Evolutionary conservation across 768 basidiomycete species (phyloP).

Genomic region (Termitomyces sp.): DNA sequence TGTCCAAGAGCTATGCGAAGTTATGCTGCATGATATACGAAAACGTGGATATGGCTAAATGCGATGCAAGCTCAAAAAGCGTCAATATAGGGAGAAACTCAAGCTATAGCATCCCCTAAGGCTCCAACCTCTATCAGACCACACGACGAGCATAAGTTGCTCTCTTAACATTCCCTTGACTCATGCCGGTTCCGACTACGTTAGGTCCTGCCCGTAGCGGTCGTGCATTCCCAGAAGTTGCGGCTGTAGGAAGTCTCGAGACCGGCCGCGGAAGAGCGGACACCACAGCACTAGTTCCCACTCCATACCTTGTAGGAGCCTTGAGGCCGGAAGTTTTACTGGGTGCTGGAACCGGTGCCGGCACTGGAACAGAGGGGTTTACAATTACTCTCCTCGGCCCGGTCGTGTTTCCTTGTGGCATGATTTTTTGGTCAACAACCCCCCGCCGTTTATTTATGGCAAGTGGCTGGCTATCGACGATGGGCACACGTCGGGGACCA

Average conservation of each 20-base stretch:
- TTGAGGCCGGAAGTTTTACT: conserved; percentile 13
- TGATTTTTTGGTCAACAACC: background rate
- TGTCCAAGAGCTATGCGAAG: background rate
- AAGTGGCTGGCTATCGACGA: conserved; percentile 12
- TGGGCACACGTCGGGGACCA: conserved; percentile 36
- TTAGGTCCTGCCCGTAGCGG: conserved; percentile 4
- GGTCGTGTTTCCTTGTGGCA: background rate
- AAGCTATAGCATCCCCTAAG: background rate
- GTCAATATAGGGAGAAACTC: background rate
- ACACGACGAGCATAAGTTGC: conserved; percentile 9
- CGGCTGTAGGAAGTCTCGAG: conserved; percentile 12
- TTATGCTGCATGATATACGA: conserved; percentile 10
- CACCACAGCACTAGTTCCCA: background rate
- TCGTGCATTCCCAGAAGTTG: conserved; percentile 9
- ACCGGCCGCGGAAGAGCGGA: conserved; percentile 17
- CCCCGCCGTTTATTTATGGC: background rate
- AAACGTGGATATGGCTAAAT: conserved; percentile 5
- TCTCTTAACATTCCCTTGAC: conserved; percentile 1
- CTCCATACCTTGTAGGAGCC: conserved; percentile 11
- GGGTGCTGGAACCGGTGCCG: conserved; percentile 1
- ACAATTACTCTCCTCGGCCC: conserved; percentile 16
- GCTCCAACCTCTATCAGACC: conserved; percentile 2
- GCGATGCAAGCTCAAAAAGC: conserved; percentile 1
- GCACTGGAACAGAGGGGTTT: conserved; percentile 3
- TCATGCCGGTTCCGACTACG: background rate